These are phyloP conservation scores for Bolboschoenoplectus hybrid DNA, from an alignment of 202 grass and related monocot genomes.

Conservation along the genomic window DNA sequence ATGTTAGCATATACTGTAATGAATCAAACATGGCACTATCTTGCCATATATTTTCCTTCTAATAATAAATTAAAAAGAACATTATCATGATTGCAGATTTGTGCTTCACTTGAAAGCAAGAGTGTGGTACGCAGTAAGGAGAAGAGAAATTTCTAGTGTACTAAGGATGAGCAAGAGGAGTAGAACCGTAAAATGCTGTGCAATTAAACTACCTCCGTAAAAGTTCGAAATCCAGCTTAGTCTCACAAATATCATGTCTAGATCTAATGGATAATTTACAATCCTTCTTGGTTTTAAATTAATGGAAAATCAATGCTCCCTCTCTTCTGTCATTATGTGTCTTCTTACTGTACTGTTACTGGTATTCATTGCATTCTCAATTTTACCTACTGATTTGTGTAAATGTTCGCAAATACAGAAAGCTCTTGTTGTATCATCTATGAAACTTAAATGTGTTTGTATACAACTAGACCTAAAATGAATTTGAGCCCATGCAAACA, in stretches of 20 bases:
- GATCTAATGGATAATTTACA: constrained; percentile 9
- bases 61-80: background rate
- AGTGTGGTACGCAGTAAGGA: background rate
- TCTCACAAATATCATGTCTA: background rate
- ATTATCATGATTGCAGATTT: constrained; percentile 12
- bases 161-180: constrained; percentile 9
- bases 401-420: background rate
- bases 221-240: background rate
- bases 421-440: background rate
- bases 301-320: constrained; percentile 27
- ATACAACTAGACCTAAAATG: background rate
- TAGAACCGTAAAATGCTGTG: background rate
- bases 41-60: background rate
- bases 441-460: background rate
- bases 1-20: background rate
- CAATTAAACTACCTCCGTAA: background rate
- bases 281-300: background rate
- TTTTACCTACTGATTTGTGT: background rate
- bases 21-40: background rate
- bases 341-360: background rate
- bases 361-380: background rate
- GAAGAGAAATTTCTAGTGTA: constrained; percentile 1
- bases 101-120: constrained; percentile 9
- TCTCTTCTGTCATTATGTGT: constrained; percentile 40
- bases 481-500: background rate